Base-by-base conservation (phyloP, 768 basidiomycete genomes). In the Ramaria sp. region DNA sequence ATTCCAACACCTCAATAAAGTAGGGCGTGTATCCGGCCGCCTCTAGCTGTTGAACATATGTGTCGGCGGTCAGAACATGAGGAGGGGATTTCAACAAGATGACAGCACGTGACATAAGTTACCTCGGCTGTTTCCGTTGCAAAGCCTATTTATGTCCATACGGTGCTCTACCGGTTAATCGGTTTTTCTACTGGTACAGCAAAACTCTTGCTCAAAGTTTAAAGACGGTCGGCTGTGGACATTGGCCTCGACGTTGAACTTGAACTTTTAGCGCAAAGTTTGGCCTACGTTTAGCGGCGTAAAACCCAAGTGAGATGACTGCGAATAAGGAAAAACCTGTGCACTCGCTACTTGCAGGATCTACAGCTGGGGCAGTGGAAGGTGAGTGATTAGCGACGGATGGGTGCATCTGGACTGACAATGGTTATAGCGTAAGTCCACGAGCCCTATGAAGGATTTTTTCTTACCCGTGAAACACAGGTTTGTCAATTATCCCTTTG, bases 321-420 rank as follows among this genome's bases (percentile, higher is more conserved):
- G 72, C 74, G 51, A 62, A 47, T 19, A 77, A 79, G 60, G 92
- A 94, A 67, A 90, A 90, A 63, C 88, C 92, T 0, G 38, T 85
- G 7, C 90, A 91, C 63, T 90, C 95, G 13, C 71, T 97, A 72
- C 72, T 92, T 58, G 95, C 95, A 1, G 96, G 96, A 9, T 80
- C 91, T 15, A 88, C 86, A 0, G 95, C 96, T 24, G 95, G 96
- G 15, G 92, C 86, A 7, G 76, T 96, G 57, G 94, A 97, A 75
- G 91, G 88, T 90, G 70, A 72, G 86, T 73, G 6, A 43, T 41
- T 51, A 33, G 43, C 30, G 38, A 46, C 27, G 20, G 34, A 37
- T 37, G 17, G 13, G 22, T 33, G n/a, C 20, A 5, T 43, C n/a
- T 19, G 12, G 5, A 27, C n/a, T 19, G 38, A 41, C 13, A 22